These are phyloP conservation scores for Chondrostereum purpureum DNA, from an alignment of 1,284 basidiomycete genomes.

Conservation along the genomic window DNA sequence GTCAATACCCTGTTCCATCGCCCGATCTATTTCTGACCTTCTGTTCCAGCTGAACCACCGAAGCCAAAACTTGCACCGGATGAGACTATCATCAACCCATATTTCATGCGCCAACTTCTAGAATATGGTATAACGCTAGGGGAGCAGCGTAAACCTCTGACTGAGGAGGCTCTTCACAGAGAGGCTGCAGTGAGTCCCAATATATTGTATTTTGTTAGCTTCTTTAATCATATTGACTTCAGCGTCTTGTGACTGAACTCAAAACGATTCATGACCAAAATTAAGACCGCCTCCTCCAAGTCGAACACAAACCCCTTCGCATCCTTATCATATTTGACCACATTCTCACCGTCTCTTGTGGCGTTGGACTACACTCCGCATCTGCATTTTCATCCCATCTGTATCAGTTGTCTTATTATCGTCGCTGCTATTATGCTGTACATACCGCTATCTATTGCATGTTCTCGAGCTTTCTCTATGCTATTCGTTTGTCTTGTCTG, in stretches of 20 bases:
- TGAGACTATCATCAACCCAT: constrained; percentile 66
- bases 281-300: neutral
- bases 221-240: neutral
- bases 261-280: constrained; percentile 21
- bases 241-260: constrained; percentile 32
- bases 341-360: neutral
- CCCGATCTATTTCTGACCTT: constrained; percentile 19
- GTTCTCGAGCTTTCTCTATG: neutral
- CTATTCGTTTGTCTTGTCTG: neutral
- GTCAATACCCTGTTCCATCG: constrained; percentile 15
- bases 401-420: neutral
- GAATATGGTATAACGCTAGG: constrained; percentile 60
- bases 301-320: neutral
- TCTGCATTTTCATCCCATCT: neutral
- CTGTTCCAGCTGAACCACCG: constrained; percentile 23
- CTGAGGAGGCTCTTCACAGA: constrained; percentile 32
- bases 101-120: constrained; percentile 68
- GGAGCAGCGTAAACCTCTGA: constrained; percentile 26
- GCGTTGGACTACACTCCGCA: neutral
- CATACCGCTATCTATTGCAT: neutral
- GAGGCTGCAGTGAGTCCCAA: constrained; percentile 42
- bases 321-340: neutral
- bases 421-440: neutral
- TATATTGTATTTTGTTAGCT: neutral
- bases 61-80: constrained; percentile 42